These are phyloP conservation scores for Alternaria panax DNA, from an alignment of 2,329 filamentous ascomycete species.

Conservation along the genomic window DNA sequence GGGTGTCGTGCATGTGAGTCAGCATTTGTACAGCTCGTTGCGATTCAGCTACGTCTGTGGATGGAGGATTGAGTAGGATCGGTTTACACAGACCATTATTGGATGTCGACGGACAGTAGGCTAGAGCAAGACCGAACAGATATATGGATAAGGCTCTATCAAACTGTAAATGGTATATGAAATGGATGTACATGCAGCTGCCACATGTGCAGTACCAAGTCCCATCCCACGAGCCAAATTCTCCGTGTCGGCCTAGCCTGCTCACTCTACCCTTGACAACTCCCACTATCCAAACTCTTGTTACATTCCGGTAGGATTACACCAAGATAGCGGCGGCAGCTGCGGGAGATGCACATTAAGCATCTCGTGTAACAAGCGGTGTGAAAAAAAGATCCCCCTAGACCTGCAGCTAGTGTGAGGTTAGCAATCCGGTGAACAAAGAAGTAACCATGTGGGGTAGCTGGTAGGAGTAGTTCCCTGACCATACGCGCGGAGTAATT, in stretches of 20 bases:
- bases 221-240: not conserved
- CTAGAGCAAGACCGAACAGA: not conserved
- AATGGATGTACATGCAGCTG: not conserved
- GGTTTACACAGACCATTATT: not conserved
- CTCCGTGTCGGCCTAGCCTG: not conserved
- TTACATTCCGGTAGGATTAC: not conserved
- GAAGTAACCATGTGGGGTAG: not conserved
- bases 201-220: not conserved
- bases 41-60: not conserved
- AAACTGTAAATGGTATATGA: not conserved
- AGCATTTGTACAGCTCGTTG: not conserved
- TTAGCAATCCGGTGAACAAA: constrained; percentile 7
- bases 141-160: not conserved
- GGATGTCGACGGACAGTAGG: not conserved
- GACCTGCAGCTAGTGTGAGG: constrained; percentile 3
- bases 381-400: constrained; percentile 9
- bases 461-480: not conserved
- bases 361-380: constrained; percentile 15
- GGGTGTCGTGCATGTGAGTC: constrained; percentile 5
- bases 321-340: constrained; percentile 2
- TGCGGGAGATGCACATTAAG: constrained; percentile 15
- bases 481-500: not conserved
- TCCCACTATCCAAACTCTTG: not conserved
- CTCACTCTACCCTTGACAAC: constrained; percentile 5
- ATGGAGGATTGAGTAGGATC: not conserved